phyloP scores from a whole-genome alignment of 306 rosid species.

The Quercus suber region DNA sequence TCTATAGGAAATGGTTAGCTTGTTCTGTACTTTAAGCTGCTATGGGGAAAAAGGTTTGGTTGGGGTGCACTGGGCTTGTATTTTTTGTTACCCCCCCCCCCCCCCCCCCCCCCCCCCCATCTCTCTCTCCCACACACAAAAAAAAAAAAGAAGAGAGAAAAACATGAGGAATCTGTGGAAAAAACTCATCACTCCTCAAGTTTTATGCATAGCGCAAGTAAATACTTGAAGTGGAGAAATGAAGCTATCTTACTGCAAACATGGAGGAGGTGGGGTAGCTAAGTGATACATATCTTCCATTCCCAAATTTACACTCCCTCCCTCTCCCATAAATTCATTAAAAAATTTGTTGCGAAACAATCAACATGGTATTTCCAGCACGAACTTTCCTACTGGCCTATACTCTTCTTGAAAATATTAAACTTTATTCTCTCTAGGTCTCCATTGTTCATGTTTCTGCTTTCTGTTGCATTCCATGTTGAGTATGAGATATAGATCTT shows the following conservation, averaged over 20 bases:
- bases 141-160: background rate
- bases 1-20: background rate
- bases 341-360: background rate
- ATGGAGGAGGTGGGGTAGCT: background rate
- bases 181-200: background rate
- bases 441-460: conserved; percentile 8
- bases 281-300: background rate
- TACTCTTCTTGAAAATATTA: background rate
- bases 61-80: too few species aligned
- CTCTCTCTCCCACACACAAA: too few species aligned
- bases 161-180: background rate
- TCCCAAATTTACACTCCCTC: background rate
- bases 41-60: background rate
- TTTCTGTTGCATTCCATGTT: conserved; percentile 4
- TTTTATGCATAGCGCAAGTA: background rate
- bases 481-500: background rate
- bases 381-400: background rate
- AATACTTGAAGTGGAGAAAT: background rate
- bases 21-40: background rate
- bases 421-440: background rate
- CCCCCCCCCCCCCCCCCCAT: accelerated
- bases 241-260: background rate
- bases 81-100: too few species aligned
- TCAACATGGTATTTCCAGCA: background rate
- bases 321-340: background rate